These are phyloP conservation scores for Auriscalpium orientale DNA, from an alignment of 768 basidiomycete species.

Conservation along the genomic window DNA sequence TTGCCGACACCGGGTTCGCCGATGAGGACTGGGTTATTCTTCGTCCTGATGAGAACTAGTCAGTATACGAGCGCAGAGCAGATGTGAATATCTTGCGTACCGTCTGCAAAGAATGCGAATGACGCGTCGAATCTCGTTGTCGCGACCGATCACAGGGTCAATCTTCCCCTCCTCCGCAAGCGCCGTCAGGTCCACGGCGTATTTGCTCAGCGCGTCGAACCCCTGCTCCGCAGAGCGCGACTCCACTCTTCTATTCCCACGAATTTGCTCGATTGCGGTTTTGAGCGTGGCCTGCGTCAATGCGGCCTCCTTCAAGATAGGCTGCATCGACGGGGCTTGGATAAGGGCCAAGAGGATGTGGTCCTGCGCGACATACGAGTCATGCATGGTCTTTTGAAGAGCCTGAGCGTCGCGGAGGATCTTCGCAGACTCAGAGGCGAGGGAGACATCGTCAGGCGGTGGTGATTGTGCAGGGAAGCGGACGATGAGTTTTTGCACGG, in stretches of 20 bases:
- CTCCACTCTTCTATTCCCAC: slow-evolving; percentile 83
- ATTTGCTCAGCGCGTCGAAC: slow-evolving; percentile 88
- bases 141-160: slow-evolving; percentile 92
- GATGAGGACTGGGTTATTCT: slow-evolving; percentile 96
- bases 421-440: slow-evolving; percentile 49
- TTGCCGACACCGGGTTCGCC: slow-evolving; percentile 96
- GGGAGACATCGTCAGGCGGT: slow-evolving; percentile 70
- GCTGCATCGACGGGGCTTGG: slow-evolving; percentile 59
- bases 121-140: slow-evolving; percentile 83
- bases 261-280: slow-evolving; percentile 68
- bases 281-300: slow-evolving; percentile 67
- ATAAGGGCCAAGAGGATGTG: slow-evolving; percentile 83
- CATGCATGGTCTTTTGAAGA: slow-evolving; percentile 78
- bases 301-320: slow-evolving; percentile 66
- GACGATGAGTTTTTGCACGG: slow-evolving; percentile 69
- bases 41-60: slow-evolving; percentile 51
- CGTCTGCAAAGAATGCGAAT: slow-evolving; percentile 79
- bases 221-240: slow-evolving; percentile 83
- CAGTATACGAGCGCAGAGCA: slow-evolving; percentile 1
- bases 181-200: slow-evolving; percentile 78
- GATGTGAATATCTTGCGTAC: slow-evolving; percentile 23
- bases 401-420: slow-evolving; percentile 70
- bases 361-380: slow-evolving; percentile 90
- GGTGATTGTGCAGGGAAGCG: slow-evolving; percentile 80
- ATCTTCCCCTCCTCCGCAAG: slow-evolving; percentile 89